Percentiles rank a stretch among this genome's conserved stretches.
Conservation (phyloP, 345 rosid genomes). For the Ceriops zippeliana region DNA sequence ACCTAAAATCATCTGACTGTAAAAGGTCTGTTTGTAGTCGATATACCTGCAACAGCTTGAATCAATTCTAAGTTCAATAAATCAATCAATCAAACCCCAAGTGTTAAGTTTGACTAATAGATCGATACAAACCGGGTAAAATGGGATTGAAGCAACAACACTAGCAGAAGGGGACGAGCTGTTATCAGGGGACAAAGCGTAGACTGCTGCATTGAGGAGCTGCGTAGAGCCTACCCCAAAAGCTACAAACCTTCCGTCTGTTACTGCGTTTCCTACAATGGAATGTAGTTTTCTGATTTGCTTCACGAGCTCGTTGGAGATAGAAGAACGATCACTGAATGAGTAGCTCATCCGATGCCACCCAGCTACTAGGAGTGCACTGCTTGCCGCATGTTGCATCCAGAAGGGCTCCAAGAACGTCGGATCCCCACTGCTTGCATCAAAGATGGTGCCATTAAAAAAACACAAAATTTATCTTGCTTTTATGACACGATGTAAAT, state of each 20-base stretch:
- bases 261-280: slow-evolving; percentile 50
- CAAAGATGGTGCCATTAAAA: background rate
- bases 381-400: slow-evolving; percentile 40
- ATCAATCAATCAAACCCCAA: background rate
- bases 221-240: slow-evolving; percentile 72
- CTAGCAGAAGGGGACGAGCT: slow-evolving; percentile 45
- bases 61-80: background rate
- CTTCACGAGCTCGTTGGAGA: slow-evolving; percentile 40
- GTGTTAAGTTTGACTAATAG: background rate
- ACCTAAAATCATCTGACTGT: slow-evolving; percentile 28
- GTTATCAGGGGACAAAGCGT: slow-evolving; percentile 44
- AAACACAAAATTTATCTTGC: background rate
- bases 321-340: slow-evolving; percentile 16
- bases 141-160: slow-evolving; percentile 53
- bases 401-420: slow-evolving; percentile 54
- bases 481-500: no score
- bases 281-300: slow-evolving; percentile 46
- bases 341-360: slow-evolving; percentile 60
- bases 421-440: slow-evolving; percentile 50
- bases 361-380: slow-evolving; percentile 47
- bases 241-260: slow-evolving; percentile 40
- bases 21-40: slow-evolving; percentile 43
- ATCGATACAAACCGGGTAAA: slow-evolving; percentile 37
- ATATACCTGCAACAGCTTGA: slow-evolving; percentile 31
- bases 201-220: slow-evolving; percentile 61